Conservation (phyloP, 2,329 filamentous ascomycete genomes). For the Exophiala sp. region DNA sequence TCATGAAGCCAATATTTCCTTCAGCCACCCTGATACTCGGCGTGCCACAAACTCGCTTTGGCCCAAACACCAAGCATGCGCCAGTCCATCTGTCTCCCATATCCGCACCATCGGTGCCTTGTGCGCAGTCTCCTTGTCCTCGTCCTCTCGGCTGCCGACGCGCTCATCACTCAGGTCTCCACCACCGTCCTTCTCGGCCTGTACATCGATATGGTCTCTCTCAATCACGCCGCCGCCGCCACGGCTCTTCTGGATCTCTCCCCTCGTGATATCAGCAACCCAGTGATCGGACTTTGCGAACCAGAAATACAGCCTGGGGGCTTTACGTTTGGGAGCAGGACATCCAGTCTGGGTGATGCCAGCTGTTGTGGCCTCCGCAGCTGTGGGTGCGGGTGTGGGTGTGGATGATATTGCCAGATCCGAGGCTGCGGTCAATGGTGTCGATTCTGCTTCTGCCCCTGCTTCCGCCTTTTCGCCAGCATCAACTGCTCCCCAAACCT, state of each 20-base stretch:
- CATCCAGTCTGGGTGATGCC: no score
- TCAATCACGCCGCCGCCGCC: slow-evolving; percentile 27
- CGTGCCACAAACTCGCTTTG: slow-evolving; percentile 47
- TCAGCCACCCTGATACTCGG: slow-evolving; percentile 46
- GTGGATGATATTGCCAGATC: not conserved
- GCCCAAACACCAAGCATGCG: slow-evolving; percentile 55
- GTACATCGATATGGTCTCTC: not conserved
- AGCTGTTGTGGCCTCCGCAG: no score
- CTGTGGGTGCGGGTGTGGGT: no score
- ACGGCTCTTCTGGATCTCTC: slow-evolving; percentile 47
- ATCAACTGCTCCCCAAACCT: slow-evolving; percentile 51
- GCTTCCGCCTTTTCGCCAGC: slow-evolving; percentile 16
- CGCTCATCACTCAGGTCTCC: slow-evolving; percentile 30
- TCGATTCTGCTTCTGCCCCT: not conserved
- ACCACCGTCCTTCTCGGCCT: slow-evolving; percentile 19
- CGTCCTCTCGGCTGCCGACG: slow-evolving; percentile 40
- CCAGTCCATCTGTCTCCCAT: slow-evolving; percentile 47
- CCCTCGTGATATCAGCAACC: slow-evolving; percentile 54
- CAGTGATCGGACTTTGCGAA: slow-evolving; percentile 57
- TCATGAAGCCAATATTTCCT: slow-evolving; percentile 34
- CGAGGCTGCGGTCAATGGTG: not conserved
- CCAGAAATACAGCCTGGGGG: slow-evolving; percentile 49
- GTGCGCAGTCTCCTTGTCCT: not conserved
- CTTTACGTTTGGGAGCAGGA: not conserved
- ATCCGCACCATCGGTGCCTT: slow-evolving; percentile 46